Percentiles rank a stretch among this genome's conserved stretches.
phyloP scores from a whole-genome alignment of 164 flowering plant species.

The Cinnamomum chago region DNA sequence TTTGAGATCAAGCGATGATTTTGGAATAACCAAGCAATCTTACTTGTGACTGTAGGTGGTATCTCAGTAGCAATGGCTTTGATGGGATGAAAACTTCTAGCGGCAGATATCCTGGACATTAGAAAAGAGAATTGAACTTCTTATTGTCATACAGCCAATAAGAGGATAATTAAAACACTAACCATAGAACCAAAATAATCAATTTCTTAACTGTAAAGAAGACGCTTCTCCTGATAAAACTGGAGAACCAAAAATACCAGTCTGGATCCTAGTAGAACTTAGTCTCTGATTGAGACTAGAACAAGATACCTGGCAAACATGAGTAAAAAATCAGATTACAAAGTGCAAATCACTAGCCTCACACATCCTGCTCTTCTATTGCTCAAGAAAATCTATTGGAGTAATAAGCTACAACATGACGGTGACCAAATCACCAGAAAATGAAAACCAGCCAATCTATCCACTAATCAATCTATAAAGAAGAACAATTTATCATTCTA shows the following conservation, averaged over 20 bases:
- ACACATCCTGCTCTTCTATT: background rate
- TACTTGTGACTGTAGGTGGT: constrained; percentile 52
- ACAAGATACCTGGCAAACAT: constrained; percentile 3
- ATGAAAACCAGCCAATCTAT: background rate
- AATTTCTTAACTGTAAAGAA: constrained; percentile 9
- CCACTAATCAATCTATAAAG: background rate
- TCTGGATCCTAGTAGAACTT: background rate
- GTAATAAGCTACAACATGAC: background rate
- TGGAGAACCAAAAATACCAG: constrained; percentile 12
- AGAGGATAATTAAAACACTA: background rate
- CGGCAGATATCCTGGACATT: constrained; percentile 29
- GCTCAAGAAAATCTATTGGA: background rate
- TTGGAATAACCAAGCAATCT: constrained; percentile 6
- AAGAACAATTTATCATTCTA: background rate
- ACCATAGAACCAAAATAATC: background rate
- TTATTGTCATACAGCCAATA: background rate
- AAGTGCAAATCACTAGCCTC: background rate
- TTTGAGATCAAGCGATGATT: background rate
- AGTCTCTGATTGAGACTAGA: constrained; percentile 3
- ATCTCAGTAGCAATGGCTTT: constrained; percentile 82
- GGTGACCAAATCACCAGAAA: background rate
- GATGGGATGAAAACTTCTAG: constrained; percentile 44
- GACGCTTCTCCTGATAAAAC: constrained; percentile 1
- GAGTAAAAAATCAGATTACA: background rate
- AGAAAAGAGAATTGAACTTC: background rate